These are phyloP conservation scores for Platanthera zijinensis DNA, from an alignment of 106 monocot genomes.

Conservation along the genomic window DNA sequence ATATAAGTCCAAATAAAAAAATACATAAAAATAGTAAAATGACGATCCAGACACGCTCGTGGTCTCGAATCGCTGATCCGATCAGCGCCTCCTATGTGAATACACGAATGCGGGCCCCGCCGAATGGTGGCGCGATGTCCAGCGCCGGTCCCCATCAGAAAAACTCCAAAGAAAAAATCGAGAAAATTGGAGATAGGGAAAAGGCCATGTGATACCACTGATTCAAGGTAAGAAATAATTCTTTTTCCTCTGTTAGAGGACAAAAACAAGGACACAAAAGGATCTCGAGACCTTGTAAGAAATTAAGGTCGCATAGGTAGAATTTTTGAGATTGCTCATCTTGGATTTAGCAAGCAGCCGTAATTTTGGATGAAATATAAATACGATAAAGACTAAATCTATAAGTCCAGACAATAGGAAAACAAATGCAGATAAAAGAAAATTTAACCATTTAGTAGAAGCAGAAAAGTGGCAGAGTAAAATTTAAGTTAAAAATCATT, in stretches of 20 bases:
- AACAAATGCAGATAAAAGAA: background rate
- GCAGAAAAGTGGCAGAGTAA: background rate
- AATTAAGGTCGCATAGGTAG: background rate
- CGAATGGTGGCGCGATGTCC: too few species aligned
- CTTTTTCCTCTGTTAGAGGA: background rate
- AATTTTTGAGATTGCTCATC: background rate
- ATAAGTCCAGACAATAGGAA: background rate
- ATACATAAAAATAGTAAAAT: too few species aligned
- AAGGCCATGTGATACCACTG: background rate
- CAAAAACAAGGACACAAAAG: constrained; percentile 1
- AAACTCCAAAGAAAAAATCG: too few species aligned
- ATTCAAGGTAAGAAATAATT: background rate
- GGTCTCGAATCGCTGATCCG: too few species aligned
- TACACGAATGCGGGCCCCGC: too few species aligned
- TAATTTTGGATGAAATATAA: background rate
- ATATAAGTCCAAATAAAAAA: too few species aligned
- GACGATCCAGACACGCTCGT: too few species aligned
- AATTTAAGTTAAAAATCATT: background rate
- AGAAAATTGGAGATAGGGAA: background rate
- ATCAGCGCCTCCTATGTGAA: too few species aligned
- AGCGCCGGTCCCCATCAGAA: too few species aligned
- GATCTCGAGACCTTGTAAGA: background rate
- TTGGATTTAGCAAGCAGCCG: background rate
- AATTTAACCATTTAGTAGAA: background rate
- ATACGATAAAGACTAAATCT: background rate